Base-by-base conservation (phyloP, 208 protist species). In the Strigomonas culicis region DNA sequence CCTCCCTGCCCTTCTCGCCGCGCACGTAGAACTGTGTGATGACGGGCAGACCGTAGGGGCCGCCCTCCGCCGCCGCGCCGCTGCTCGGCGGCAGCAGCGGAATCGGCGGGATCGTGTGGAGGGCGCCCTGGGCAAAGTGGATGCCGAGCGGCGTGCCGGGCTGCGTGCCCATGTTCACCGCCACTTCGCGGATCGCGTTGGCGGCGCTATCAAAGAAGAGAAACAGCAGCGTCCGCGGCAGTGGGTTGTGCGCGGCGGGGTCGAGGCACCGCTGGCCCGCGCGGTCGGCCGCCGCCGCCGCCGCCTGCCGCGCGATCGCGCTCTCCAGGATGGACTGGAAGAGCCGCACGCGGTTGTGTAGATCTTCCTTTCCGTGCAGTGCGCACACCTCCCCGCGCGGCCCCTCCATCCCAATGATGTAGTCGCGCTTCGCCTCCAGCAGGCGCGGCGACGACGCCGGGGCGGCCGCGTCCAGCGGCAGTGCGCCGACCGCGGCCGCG, bases 401-500 rank as follows among this genome's bases (percentile, higher is more conserved):
- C 4, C 61, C 74, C 76, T 94, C 88, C 82, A 95, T 91, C 34
- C 91, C 91, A 60, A 97, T 77, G 28, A 97, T 82, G 72, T 92
- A 93, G 46, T 94, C 89, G 11, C 81, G 70, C 17, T 80, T 70
- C 19, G 72, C 74, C 15, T 68, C 11, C 10, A 97, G 58, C 24
- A 83, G 78, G 1, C 72, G 73, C 82, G 22, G 27, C 52, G 7
- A 4, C 24, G 52, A 30, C n/a, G 19, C 8, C 52, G 7, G 13
- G 21, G 52, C 25, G 30, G 10, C 17, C 39, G 17, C 17, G 39
- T n/a, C 39, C 11, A 10, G 39, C 17, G 39, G 39, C 17, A 46
- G 39, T 13, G 10, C 49, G 13, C 49, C 10, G 8, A 19, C 49
- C 6, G 27, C 46, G 15, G 68, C 71, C 2, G 80, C 88, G 17